phyloP scores from a whole-genome alignment of 208 protist species.

The Leishmania mexicana region DNA sequence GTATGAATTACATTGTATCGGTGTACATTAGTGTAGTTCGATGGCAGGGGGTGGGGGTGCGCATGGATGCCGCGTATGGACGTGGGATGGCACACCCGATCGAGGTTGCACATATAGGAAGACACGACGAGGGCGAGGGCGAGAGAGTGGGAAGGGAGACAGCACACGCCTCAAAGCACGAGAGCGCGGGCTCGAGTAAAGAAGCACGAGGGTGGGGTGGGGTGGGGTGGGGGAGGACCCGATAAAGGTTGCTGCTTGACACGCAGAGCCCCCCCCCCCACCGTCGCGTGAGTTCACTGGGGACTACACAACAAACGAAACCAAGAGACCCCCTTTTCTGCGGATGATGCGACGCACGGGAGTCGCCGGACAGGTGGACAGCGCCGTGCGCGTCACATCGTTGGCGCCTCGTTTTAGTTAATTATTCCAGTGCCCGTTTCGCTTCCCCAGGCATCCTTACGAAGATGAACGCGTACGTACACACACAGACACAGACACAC shows the following conservation, averaged over 20 bases:
- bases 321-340: not conserved
- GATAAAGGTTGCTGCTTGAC: not conserved
- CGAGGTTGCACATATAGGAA: not conserved
- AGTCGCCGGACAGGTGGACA: not conserved
- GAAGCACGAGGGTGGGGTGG: not conserved
- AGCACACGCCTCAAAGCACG: not conserved
- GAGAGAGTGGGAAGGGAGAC: not conserved
- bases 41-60: too few species aligned
- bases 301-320: too few species aligned
- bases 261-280: too few species aligned
- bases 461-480: not conserved
- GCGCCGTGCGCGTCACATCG: not conserved
- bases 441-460: not conserved
- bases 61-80: not conserved
- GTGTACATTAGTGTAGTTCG: not conserved
- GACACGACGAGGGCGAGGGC: too few species aligned
- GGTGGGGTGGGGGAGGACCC: not conserved
- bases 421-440: not conserved
- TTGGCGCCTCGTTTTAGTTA: not conserved
- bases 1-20: not conserved
- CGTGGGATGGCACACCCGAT: not conserved
- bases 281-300: not conserved
- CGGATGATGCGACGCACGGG: not conserved
- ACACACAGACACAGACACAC: not conserved
- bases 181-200: not conserved